Base-by-base conservation (phyloP, 306 rosid genomes). In the Hippophae tibetana region DNA sequence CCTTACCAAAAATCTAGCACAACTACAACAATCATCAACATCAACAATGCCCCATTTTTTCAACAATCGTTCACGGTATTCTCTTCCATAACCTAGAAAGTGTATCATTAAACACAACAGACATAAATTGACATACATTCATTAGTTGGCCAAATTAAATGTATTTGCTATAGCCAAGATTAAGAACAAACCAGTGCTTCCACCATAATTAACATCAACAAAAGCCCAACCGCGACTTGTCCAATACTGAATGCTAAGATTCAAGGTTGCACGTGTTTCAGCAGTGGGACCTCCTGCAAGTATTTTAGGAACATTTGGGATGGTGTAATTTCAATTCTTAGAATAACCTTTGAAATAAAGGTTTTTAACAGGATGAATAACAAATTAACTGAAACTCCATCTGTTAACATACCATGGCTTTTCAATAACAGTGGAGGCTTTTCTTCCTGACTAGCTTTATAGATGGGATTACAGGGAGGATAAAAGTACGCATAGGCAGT, bases 181-280 rank as follows among this genome's bases (percentile, higher is more conserved):
- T 44, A 69, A 66, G 72, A 72, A 78, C 97, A 67, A 76, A 92
- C 99, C 99, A 64, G 97, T 86, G 90, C 99, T 93, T 72, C 97
- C 99, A 54, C 97, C 97, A 54, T 86, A 93, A 71, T 93, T 93
- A 73, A 88, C 97, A 74, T 88, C 89, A 54, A 68, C 97, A 23
- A 78, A 51, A 42, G 89, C 97, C 99, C 99, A 93, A 42, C 99
- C 95, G 41, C 95, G 81, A 72, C 99, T 93, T 43, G 99, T 93
- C 90, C 85, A 93, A 68, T 80, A 93, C 72, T 88, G 99, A 74
- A 93, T 56, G 62, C 76, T 80, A 64, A 86, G 72, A 80, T 78
- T 70, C 80, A 93, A 79, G 47, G 49, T 56, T 77, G 90, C 97
- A 57, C 46, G 95, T 40, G 97, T 31, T 84, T 92, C 99, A 60